Percentiles rank a stretch among this genome's conserved stretches.
phyloP scores from a whole-genome alignment of 169 alveolate genomes.

The Perkinsus chesapeaki region DNA sequence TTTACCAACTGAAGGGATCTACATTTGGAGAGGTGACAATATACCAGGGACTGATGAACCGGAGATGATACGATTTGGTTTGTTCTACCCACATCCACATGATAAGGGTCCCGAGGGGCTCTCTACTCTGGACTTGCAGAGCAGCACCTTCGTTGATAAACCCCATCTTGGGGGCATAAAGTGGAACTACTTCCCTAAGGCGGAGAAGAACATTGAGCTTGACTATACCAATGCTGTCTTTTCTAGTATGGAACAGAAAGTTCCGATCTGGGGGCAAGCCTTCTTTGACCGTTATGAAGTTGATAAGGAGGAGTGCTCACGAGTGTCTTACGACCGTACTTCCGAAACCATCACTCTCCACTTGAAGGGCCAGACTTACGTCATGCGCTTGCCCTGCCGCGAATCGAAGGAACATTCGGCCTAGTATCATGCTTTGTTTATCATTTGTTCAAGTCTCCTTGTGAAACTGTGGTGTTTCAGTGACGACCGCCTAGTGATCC shows the following conservation, averaged over 20 bases:
- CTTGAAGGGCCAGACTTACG: neutral
- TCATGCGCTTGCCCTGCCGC: neutral
- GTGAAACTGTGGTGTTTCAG: no score
- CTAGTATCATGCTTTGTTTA: no score
- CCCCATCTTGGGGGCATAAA: neutral
- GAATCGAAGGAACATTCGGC: neutral
- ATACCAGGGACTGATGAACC: neutral
- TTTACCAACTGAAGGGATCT: neutral
- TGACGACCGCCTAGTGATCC: no score
- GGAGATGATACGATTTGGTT: neutral
- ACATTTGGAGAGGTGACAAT: neutral
- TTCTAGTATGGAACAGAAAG: neutral
- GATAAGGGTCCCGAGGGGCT: neutral
- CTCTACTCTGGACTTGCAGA: neutral
- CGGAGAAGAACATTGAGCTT: neutral
- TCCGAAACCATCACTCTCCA: neutral
- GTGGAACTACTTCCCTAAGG: neutral
- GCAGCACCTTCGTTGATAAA: neutral
- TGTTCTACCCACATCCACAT: neutral
- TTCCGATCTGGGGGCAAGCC: neutral
- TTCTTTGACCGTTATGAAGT: neutral
- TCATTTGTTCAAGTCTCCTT: neutral
- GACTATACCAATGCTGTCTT: neutral
- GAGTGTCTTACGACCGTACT: neutral
- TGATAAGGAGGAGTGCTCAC: neutral